phyloP scores from a whole-genome alignment of 2,329 filamentous ascomycete species.

The Talaromyces sp. region DNA sequence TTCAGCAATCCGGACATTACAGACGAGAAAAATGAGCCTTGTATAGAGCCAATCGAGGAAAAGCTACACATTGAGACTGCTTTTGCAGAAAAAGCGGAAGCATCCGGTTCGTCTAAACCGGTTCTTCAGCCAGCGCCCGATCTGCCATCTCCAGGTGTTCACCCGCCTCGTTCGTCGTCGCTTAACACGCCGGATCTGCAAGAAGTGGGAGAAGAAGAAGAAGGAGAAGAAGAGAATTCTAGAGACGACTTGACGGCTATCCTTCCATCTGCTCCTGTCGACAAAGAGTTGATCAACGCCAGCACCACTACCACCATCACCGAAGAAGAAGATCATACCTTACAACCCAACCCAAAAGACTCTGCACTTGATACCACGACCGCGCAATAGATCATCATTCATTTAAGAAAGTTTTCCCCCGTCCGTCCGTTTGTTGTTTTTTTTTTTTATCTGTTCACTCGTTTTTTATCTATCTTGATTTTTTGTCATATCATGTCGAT shows the following conservation, averaged over 20 bases:
- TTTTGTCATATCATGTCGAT: not conserved
- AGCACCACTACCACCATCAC: not conserved
- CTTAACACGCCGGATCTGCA: constrained; percentile 14
- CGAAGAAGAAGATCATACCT: not conserved
- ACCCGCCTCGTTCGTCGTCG: constrained; percentile 38
- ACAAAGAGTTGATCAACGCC: not conserved
- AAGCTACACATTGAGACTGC: not conserved
- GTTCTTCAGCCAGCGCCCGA: constrained; percentile 29
- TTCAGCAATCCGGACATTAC: constrained; percentile 24
- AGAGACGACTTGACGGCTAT: not conserved
- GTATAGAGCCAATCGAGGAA: not conserved
- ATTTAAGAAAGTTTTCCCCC: not conserved
- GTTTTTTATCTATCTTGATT: not conserved
- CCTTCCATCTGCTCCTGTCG: not conserved
- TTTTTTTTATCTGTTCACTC: not conserved
- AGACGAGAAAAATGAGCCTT: constrained; percentile 19
- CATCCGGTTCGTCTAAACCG: constrained; percentile 3
- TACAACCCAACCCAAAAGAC: not conserved
- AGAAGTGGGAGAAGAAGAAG: not conserved
- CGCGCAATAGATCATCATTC: not conserved
- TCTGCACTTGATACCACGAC: not conserved
- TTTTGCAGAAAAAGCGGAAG: constrained; percentile 10
- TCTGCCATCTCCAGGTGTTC: constrained; percentile 25
- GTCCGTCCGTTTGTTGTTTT: not conserved
- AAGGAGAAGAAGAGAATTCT: not conserved